These are phyloP conservation scores for Talaromyces thailandensis DNA, from an alignment of 495 filamentous ascomycete genomes.

Conservation along the genomic window DNA sequence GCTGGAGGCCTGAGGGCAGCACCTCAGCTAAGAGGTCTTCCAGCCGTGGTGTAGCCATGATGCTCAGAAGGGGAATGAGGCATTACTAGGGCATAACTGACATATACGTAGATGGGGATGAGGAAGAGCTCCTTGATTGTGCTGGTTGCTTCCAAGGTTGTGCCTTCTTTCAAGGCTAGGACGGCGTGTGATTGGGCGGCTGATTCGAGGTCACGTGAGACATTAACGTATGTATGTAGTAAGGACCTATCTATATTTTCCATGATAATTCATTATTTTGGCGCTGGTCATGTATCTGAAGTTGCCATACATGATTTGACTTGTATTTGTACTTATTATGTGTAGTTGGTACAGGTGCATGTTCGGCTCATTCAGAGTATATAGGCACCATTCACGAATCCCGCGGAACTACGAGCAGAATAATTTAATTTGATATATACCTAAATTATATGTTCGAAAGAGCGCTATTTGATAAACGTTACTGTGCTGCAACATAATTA, in stretches of 20 bases:
- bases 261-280: background rate
- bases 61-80: background rate
- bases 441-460: background rate
- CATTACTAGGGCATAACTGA: background rate
- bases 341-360: too few species aligned
- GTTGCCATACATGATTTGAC: too few species aligned
- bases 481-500: background rate
- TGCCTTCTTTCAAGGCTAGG: background rate
- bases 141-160: background rate
- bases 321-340: too few species aligned
- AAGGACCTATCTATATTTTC: background rate
- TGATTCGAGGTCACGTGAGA: constrained; percentile 2
- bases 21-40: constrained; percentile 51
- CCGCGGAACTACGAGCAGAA: background rate
- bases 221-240: background rate
- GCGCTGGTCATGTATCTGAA: too few species aligned
- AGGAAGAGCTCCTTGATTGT: background rate
- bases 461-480: background rate
- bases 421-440: background rate
- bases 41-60: constrained; percentile 11
- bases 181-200: background rate
- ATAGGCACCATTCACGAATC: too few species aligned
- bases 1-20: constrained; percentile 59
- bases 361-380: too few species aligned
- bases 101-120: background rate